Base-by-base conservation (phyloP, 768 basidiomycete species). In the Auriscalpium orientale region DNA sequence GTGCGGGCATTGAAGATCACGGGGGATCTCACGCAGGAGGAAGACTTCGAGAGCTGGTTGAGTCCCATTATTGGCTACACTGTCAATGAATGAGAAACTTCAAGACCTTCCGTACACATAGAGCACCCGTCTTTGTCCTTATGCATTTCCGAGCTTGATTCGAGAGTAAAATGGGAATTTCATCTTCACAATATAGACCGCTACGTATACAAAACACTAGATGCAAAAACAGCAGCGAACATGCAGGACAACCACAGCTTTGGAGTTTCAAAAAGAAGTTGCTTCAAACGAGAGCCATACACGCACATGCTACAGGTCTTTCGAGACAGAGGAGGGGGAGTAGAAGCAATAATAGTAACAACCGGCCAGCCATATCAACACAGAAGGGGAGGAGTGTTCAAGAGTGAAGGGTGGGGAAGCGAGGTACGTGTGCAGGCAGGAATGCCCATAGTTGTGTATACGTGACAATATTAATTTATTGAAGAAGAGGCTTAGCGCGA, bases 291-390 rank as follows among this genome's bases (percentile, higher is more conserved):
- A 62, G 63, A 66, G 66, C 60, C 64, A 65, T 74, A 75, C 72
- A 75, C 71, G 59, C 73, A 68, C 73, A 72, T 72, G 74, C 70
- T 74, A 75, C 72, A 74, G 28, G 28, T 28, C 28, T 28, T 28
- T 7, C 28, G 28, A 28, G 28, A 28, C 28, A 28, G 4, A 3
- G 28, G 28, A 7, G 28, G 60, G 60, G 60, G 66, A 61, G 66
- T 66, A 63, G 59, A 61, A 61, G 64, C 60, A 62, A 54, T 57
- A 58, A 46, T 59, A 56, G 59, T 58, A 60, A 60, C 55, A 51
- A 63, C 56, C 51, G 55, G 61, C 50, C 60, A 59, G 61, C 56
- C 63, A 64, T 28, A 67, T 55, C 56, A 58, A 49, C 43, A 57
- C 52, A 50, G 54, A 58, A 59, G 46, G 48, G 51, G 44, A 50